Percentiles rank a stretch among this genome's conserved stretches.
Conservation (phyloP, 1,284 basidiomycete species). For the Tilletia walkeri region DNA sequence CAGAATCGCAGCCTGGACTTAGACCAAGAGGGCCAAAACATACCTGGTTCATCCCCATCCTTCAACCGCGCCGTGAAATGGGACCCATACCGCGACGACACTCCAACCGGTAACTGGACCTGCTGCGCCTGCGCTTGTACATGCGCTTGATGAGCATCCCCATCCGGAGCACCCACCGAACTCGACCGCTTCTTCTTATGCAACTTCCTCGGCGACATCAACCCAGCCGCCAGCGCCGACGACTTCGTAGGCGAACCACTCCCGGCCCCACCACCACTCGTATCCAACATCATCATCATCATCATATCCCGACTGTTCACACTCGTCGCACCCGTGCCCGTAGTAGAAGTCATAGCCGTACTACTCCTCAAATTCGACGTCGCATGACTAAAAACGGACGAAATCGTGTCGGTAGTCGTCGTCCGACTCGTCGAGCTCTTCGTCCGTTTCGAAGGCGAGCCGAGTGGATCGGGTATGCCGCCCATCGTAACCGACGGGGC, state of each 20-base stretch:
- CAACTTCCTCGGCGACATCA: conserved; percentile 18
- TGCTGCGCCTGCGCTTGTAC: conserved; percentile 24
- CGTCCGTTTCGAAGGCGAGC: conserved; percentile 31
- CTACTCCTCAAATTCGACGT: conserved; percentile 19
- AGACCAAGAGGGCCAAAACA: not conserved
- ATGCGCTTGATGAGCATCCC: not conserved
- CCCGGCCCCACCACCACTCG: not conserved
- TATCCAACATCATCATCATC: not conserved
- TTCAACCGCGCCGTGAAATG: conserved; percentile 2
- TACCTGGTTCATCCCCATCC: conserved; percentile 13
- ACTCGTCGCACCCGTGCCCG: conserved; percentile 33
- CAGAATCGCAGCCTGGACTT: not conserved
- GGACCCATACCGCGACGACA: conserved; percentile 3
- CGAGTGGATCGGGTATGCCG: not conserved
- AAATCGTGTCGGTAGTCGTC: conserved; percentile 28
- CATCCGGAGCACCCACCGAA: conserved; percentile 28
- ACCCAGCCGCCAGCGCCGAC: conserved; percentile 22
- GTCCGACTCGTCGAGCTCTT: conserved; percentile 32
- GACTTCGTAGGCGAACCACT: not conserved
- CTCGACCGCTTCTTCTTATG: conserved; percentile 20
- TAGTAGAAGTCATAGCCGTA: conserved; percentile 37
- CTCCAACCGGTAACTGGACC: conserved; percentile 19
- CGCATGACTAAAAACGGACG: conserved; percentile 15
- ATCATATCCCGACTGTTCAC: conserved; percentile 38
- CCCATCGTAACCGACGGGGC: not conserved